Evolutionary conservation across 257 asterid species (phyloP), one percentile per base, ranked within the genome.

Genomic region (Verbena officinalis): DNA sequence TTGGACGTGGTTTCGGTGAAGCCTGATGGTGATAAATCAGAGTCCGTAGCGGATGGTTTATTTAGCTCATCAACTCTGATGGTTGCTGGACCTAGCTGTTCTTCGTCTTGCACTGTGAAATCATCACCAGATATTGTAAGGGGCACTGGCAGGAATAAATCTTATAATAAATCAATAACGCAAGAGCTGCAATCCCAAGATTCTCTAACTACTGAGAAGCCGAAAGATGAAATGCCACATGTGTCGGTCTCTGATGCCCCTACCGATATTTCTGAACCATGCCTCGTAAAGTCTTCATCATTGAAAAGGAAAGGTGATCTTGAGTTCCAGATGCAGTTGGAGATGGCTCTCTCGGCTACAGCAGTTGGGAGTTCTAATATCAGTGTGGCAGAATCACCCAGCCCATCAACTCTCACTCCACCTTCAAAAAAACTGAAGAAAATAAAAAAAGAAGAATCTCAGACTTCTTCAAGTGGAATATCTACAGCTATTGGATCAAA

Each of bases 401-500:
- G 74, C 67, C 67, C 76, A 30, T 73, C 84, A 70, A 55, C 63
- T 56, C 56, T 62, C 54, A 65, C 77, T 50, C 63, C 75, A 60
- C 85, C 83, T 65, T 46, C 39, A 40, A 83, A 80, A 76, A 79
- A 74, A 69, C 34, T 69, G 80, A 84, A 80, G 77, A 81, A 67
- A 63, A 75, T 76, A 42, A 65, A 20, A 65, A 80, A 73, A 61
- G 95, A 80, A 64, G 93, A 78, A 61, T 61, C 83, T 64, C 72
- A 78, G 31, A 71, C 77, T 40, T 75, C 81, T 69, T 58, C 86
- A 19, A 71, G 68, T 73, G 95, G 79, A 73, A 70, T 90, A 71
- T 88, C 97, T 54, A 90, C 91, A 65, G 97, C 95, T 56, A 67
- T 94, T 78, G 99, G 99, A 70, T 84, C 99, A 12, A 81, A 72